These are phyloP conservation scores for Lodderomyces metapsilosis DNA, from an alignment of 1,139 yeast genomes.

Conservation along the genomic window DNA sequence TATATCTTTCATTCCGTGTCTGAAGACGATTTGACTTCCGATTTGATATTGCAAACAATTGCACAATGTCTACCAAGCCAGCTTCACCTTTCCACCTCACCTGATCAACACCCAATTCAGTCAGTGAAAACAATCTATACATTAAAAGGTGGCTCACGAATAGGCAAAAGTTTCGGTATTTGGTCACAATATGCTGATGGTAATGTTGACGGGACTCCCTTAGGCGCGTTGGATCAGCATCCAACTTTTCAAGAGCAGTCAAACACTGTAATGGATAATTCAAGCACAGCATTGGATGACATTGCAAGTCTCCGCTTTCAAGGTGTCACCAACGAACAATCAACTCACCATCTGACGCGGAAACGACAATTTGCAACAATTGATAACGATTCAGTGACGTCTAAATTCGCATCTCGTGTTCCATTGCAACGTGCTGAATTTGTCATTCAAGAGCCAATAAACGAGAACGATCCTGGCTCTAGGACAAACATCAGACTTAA, in stretches of 20 bases:
- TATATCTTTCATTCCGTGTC: constrained; percentile 57
- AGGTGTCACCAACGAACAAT: constrained; percentile 35
- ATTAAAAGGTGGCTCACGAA: constrained; percentile 60
- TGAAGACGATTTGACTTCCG: constrained; percentile 44
- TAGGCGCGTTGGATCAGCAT: constrained; percentile 34
- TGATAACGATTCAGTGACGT: constrained; percentile 19
- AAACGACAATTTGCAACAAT: constrained; percentile 14
- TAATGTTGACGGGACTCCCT: constrained; percentile 59
- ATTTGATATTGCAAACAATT: constrained; percentile 58
- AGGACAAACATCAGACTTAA: constrained; percentile 42
- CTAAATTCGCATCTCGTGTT: constrained; percentile 48
- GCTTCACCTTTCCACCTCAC: too few species aligned
- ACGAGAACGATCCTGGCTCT: constrained; percentile 10
- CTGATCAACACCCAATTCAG: constrained; percentile 47
- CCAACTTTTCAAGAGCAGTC: not conserved
- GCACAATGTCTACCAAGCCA: constrained; percentile 51
- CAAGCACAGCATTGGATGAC: constrained; percentile 22
- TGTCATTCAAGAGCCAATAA: constrained; percentile 28
- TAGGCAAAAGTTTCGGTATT: constrained; percentile 57
- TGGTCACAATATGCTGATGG: constrained; percentile 75
- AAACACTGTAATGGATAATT: constrained; percentile 1
- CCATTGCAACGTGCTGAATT: constrained; percentile 57
- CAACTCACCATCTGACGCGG: constrained; percentile 9
- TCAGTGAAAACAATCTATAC: constrained; percentile 56
- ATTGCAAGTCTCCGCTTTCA: constrained; percentile 57